Conservation (phyloP, 306 rosid genomes). For the Ammopiptanthus mongolicus region DNA sequence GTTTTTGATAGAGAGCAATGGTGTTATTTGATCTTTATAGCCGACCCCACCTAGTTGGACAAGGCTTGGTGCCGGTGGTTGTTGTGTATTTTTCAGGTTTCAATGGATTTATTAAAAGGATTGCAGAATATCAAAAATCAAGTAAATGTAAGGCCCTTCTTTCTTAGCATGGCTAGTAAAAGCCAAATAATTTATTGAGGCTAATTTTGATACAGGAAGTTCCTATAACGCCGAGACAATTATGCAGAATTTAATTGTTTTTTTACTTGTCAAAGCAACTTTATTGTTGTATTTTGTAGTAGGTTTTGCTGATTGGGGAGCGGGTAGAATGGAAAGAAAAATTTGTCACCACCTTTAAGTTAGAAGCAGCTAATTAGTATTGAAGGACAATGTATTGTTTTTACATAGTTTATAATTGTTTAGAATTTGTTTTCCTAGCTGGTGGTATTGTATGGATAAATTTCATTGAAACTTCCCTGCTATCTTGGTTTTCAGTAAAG, state of each 20-base stretch:
- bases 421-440: no score
- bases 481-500: background rate
- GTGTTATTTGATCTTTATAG: no score
- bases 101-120: background rate
- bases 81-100: background rate
- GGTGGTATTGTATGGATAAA: background rate
- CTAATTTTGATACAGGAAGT: background rate
- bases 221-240: background rate
- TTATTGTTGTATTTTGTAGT: background rate
- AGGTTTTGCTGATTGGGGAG: background rate
- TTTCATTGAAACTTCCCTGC: constrained; percentile 1
- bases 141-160: background rate
- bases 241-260: background rate
- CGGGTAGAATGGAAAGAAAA: background rate
- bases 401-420: no score
- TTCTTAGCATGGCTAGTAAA: background rate
- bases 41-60: background rate
- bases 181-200: background rate
- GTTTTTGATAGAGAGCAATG: no score
- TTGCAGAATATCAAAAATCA: background rate
- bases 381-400: background rate
- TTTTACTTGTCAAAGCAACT: background rate
- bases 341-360: background rate
- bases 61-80: background rate
- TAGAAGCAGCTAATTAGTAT: background rate